Conservation (phyloP, 495 filamentous ascomycete genomes). For the Hypoxylon fuscum region DNA sequence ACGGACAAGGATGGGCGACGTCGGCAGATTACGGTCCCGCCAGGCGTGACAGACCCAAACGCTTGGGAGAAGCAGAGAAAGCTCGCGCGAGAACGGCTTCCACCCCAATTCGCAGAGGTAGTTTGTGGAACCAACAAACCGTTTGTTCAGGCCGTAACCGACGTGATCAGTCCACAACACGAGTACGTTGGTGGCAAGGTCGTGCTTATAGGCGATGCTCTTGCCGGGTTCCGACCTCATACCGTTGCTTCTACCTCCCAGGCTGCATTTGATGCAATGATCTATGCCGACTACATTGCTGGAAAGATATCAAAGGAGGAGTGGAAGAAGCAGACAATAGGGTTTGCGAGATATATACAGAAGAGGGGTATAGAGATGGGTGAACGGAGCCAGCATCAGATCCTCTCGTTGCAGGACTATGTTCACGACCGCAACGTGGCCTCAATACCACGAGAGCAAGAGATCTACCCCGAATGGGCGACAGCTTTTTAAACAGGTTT, state of each 20-base stretch:
- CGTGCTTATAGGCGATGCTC: constrained; percentile 64
- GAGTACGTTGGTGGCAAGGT: constrained; percentile 60
- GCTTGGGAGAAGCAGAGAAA: constrained; percentile 57
- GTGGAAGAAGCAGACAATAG: constrained; percentile 56
- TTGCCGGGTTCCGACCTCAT: constrained; percentile 66
- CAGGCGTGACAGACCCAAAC: constrained; percentile 52
- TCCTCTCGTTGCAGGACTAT: constrained; percentile 47
- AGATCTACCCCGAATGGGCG: constrained; percentile 47
- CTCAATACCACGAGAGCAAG: constrained; percentile 42
- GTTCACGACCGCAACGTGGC: constrained; percentile 48
- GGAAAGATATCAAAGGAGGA: constrained; percentile 52
- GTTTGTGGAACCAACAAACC: constrained; percentile 57
- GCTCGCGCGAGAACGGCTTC: constrained; percentile 53
- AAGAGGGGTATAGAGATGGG: constrained; percentile 58
- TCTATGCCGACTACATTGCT: constrained; percentile 54
- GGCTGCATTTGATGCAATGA: constrained; percentile 58
- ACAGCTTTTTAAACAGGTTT: constrained; percentile 27
- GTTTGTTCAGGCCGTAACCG: constrained; percentile 66
- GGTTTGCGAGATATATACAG: constrained; percentile 57
- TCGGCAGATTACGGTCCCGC: constrained; percentile 59
- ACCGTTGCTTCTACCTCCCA: constrained; percentile 62
- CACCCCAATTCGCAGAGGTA: constrained; percentile 63
- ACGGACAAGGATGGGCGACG: constrained; percentile 59
- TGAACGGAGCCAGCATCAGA: constrained; percentile 55
- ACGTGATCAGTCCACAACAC: constrained; percentile 56